Evolutionary conservation across 352 stramenopile species (phyloP), one percentile per base, ranked within the genome.

Genomic region (Pythium pectinolyticum): DNA sequence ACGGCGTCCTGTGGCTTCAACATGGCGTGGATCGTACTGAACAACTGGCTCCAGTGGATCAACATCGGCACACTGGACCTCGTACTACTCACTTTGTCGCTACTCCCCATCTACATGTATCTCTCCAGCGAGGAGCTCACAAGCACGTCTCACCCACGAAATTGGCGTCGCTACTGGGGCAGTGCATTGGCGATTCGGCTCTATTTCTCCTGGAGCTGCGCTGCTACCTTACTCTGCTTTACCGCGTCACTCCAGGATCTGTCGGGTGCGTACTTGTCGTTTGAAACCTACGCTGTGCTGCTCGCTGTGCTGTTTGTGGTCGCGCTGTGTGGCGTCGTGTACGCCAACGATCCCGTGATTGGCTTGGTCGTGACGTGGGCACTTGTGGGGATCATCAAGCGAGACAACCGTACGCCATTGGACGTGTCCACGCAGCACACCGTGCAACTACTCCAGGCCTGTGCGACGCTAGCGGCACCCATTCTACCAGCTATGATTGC

Each of bases 121-220:
- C 66, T 76, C 27, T 80, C 70, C 55, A 73, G 77, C 22, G 65
- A 87, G 55, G 70, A 66, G n/a, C 61, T 64, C 31, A 37, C 72
- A 9, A 67, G 70, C 30, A n/a, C n/a, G n/a, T n/a, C 22, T 10
- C 22, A 40, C 54, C 68, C 76, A 10, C 71, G 80, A 49, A n/a
- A 51, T 25, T 89, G 78, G 75, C 73, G 69, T 47, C 68, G 75
- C 64, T 88, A 81, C 66, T 34, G 87, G 3, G 75, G 66, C 55
- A 85, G 80, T 45, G 80, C 86, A 57, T 56, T 91, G 6, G 75
- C 69, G 46, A 69, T 89, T 24, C 75, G 74, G 3, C 46, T 91
- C 2, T 88, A 89, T 57, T 86, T 88, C 34, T 70, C 78, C 24
- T 88, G 78, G 74, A 73, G 87, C 56, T 80, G 66, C 10, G 71